These are phyloP conservation scores for Amanita inopinata DNA, from an alignment of 768 basidiomycete genomes.

Conservation along the genomic window DNA sequence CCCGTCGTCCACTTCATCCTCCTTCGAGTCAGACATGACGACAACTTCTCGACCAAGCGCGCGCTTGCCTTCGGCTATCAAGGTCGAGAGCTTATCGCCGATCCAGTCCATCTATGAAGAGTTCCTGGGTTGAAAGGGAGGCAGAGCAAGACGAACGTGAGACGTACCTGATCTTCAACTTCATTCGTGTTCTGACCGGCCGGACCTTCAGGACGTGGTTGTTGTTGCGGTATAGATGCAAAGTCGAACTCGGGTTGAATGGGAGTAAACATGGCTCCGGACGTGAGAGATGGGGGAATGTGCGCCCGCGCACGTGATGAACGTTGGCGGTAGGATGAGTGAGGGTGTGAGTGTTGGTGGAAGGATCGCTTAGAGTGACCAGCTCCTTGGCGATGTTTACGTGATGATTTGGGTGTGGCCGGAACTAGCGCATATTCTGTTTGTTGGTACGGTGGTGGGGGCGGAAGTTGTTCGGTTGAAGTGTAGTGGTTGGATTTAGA, in stretches of 20 bases:
- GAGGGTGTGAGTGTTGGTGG: not conserved
- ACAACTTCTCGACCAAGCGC: constrained; percentile 75
- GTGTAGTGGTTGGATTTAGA: constrained; percentile 17
- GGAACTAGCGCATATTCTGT: constrained; percentile 11
- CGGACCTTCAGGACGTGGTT: constrained; percentile 13
- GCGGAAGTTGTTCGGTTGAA: constrained; percentile 15
- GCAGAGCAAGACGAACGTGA: constrained; percentile 3
- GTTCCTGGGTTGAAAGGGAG: not conserved
- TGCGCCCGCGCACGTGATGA: constrained; percentile 10
- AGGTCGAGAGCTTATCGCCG: constrained; percentile 51
- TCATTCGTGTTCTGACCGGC: constrained; percentile 17
- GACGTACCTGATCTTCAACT: constrained; percentile 38
- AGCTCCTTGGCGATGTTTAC: constrained; percentile 1
- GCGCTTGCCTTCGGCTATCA: constrained; percentile 73
- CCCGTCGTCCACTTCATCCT: constrained; percentile 74
- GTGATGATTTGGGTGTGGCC: not conserved
- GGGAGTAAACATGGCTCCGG: constrained; percentile 19
- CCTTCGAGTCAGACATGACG: constrained; percentile 61
- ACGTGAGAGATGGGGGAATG: constrained; percentile 9
- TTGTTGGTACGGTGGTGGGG: constrained; percentile 20
- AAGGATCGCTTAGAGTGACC: constrained; percentile 6
- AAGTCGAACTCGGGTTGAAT: constrained; percentile 31
- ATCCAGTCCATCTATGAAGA: constrained; percentile 73
- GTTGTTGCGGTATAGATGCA: too few relatives aligned
- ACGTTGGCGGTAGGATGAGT: constrained; percentile 8